phyloP scores from a whole-genome alignment of 1,139 yeast genomes.

The Kodamaea alishanica region DNA sequence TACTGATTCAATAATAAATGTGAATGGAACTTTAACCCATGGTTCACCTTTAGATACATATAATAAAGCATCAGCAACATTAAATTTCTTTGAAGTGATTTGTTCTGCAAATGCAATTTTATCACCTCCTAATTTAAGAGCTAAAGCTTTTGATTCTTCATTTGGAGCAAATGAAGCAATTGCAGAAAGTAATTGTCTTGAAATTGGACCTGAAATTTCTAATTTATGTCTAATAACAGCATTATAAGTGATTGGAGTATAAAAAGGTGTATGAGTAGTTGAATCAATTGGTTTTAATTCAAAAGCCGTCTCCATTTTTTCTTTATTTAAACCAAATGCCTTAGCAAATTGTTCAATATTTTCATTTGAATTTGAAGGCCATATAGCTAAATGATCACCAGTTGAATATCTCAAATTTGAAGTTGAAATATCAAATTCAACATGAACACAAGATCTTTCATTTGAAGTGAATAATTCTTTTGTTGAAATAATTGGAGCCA shows the following conservation, averaged over 20 bases:
- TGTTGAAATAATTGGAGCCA: constrained; percentile 62
- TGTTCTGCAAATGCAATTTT: constrained; percentile 64
- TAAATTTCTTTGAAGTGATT: constrained; percentile 58
- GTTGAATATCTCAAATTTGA: constrained; percentile 83
- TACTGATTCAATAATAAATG: constrained; percentile 75
- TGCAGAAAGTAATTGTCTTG: constrained; percentile 80
- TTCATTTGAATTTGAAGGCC: constrained; percentile 88
- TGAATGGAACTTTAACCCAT: constrained; percentile 81
- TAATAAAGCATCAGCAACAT: constrained; percentile 74
- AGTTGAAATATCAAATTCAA: constrained; percentile 76
- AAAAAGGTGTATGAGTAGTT: constrained; percentile 71
- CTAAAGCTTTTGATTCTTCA: constrained; percentile 50
- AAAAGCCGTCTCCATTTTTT: constrained; percentile 54
- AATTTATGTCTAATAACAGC: constrained; percentile 82
- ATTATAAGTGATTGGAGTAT: constrained; percentile 87
- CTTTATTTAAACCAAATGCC: constrained; percentile 54
- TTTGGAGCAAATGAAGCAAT: constrained; percentile 81
- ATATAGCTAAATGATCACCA: constrained; percentile 92
- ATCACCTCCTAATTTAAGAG: constrained; percentile 58
- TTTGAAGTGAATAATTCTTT: constrained; percentile 67
- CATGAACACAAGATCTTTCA: constrained; percentile 81
- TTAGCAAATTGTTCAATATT: constrained; percentile 61
- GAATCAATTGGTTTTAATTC: constrained; percentile 70
- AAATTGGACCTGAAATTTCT: constrained; percentile 90
- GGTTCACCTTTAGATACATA: constrained; percentile 56